Conservation (phyloP, 192 early-diverging fungal species). For the Backusella morwellensis region DNA sequence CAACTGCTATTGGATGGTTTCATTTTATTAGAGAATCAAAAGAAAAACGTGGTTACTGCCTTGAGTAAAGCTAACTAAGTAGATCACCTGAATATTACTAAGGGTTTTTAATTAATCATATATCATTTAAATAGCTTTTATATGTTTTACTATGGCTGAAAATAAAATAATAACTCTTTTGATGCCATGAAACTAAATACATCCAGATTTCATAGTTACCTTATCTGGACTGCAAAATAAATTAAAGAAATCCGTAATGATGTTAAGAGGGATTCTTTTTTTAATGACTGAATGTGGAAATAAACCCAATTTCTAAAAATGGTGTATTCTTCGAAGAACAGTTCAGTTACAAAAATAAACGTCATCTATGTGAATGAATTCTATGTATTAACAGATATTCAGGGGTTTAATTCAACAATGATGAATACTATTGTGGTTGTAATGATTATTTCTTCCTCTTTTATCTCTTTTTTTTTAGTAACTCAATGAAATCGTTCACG, state of each 20-base stretch:
- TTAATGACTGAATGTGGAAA: not conserved
- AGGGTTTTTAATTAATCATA: not conserved
- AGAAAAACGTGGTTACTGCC: not conserved
- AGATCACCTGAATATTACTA: not conserved
- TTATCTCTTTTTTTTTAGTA: too few relatives aligned
- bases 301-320: not conserved
- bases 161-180: not conserved
- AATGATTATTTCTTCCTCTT: too few relatives aligned
- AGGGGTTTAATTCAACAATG: too few relatives aligned
- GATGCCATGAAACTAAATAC: not conserved
- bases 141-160: not conserved
- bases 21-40: not conserved
- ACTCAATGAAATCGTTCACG: too few relatives aligned
- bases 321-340: not conserved
- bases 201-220: not conserved
- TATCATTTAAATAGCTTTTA: not conserved
- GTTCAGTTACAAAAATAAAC: not conserved
- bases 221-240: not conserved
- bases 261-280: not conserved
- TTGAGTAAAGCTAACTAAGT: not conserved
- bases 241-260: not conserved
- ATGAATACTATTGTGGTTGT: too few relatives aligned
- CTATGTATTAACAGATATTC: too few relatives aligned
- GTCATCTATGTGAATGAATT: not conserved
- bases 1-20: not conserved